Evolutionary conservation across 2,329 filamentous ascomycete genomes (phyloP).

Genomic region (Botrytis fragariae): DNA sequence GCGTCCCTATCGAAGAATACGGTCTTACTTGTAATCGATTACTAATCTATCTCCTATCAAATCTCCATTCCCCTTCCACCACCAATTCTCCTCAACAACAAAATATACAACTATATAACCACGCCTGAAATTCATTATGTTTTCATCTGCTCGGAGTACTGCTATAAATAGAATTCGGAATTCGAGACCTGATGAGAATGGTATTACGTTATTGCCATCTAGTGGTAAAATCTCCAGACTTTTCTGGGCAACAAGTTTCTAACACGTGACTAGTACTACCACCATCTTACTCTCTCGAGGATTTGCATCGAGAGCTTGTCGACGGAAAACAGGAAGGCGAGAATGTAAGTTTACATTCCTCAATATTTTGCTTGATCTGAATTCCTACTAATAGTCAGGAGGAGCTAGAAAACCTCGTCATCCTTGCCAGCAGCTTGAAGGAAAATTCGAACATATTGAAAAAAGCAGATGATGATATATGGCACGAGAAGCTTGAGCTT

Average conservation of each 20-base stretch:
- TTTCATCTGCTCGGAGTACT: slow-evolving; percentile 4
- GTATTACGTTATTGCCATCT: neutral
- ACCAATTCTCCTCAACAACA: neutral
- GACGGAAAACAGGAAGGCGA: neutral
- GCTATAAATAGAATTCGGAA: neutral
- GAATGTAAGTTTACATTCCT: slow-evolving; percentile 17
- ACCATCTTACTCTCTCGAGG: slow-evolving; percentile 6
- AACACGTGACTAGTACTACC: slow-evolving; percentile 14
- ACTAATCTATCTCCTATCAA: neutral
- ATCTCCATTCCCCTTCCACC: neutral
- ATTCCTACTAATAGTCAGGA: slow-evolving; percentile 21
- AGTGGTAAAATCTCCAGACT: neutral
- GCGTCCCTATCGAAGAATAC: neutral
- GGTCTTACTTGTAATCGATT: neutral
- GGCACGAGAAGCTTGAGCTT: slow-evolving; percentile 24
- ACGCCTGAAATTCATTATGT: slow-evolving; percentile 14
- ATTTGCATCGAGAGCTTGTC: slow-evolving; percentile 20
- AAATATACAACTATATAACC: neutral
- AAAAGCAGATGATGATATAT: slow-evolving; percentile 22
- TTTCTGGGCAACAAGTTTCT: neutral
- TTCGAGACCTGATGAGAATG: neutral
- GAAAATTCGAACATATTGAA: slow-evolving; percentile 18
- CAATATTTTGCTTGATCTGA: rapidly evolving
- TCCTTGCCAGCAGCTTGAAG: slow-evolving; percentile 31
- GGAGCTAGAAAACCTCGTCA: slow-evolving; percentile 29